A percentile compares a stretch with the other conserved stretches of the same genome.
These are phyloP conservation scores for Candida endomychidarum DNA, from an alignment of 805 yeast species.

Conservation along the genomic window DNA sequence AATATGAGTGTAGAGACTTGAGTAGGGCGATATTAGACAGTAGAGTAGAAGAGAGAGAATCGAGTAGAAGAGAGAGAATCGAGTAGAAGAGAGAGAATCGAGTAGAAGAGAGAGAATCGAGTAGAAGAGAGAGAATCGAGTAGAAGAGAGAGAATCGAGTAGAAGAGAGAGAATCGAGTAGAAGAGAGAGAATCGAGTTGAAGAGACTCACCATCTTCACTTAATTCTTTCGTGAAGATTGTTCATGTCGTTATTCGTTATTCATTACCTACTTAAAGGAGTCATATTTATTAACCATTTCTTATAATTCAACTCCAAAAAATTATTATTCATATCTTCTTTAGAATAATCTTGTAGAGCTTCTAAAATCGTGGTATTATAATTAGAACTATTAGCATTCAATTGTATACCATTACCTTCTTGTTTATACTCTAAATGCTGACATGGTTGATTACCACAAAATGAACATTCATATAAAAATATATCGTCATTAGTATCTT, in stretches of 20 bases:
- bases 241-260: background rate
- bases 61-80: too few relatives aligned
- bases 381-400: background rate
- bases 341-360: constrained; percentile 12
- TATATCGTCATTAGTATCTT: background rate
- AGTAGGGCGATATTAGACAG: too few relatives aligned
- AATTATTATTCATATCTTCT: constrained; percentile 15
- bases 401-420: background rate
- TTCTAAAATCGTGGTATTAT: constrained; percentile 4
- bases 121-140: too few relatives aligned
- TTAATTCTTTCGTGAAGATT: too few relatives aligned
- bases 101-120: too few relatives aligned
- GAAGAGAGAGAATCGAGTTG: background rate
- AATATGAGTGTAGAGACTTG: too few relatives aligned
- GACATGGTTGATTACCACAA: constrained; percentile 15
- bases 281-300: constrained; percentile 25
- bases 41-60: too few relatives aligned
- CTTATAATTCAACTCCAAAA: constrained; percentile 23
- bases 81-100: too few relatives aligned
- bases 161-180: too few relatives aligned
- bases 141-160: too few relatives aligned
- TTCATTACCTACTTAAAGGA: constrained; percentile 11
- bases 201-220: too few relatives aligned
- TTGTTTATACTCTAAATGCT: background rate
- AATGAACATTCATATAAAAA: constrained; percentile 18